These are phyloP conservation scores for Pezicula neosporulosa DNA, from an alignment of 2,329 filamentous ascomycete genomes.

Conservation along the genomic window DNA sequence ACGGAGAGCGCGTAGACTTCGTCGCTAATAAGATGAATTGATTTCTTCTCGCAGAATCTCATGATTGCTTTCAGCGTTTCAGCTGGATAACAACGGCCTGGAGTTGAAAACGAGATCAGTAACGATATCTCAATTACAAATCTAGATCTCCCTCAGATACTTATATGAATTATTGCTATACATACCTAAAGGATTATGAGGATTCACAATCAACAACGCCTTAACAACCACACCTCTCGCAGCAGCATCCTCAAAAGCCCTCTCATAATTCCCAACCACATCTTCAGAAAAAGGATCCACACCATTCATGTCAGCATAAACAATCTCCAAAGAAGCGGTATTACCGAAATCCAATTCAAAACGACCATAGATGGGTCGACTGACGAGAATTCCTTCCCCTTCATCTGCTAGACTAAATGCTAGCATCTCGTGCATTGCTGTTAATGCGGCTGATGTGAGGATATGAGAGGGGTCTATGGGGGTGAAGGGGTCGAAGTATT, in stretches of 20 bases:
- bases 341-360: constrained; percentile 46
- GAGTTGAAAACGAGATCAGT: constrained; percentile 33
- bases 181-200: constrained; percentile 30
- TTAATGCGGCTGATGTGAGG: constrained; percentile 37
- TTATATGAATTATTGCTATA: constrained; percentile 8
- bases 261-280: constrained; percentile 33
- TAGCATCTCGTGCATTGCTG: constrained; percentile 38
- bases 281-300: constrained; percentile 34
- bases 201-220: constrained; percentile 36
- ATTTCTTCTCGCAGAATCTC: constrained; percentile 37
- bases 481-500: constrained; percentile 32
- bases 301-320: constrained; percentile 31
- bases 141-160: too few relatives aligned
- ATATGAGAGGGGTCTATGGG: constrained; percentile 34
- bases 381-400: constrained; percentile 42
- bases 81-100: constrained; percentile 16
- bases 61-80: constrained; percentile 27
- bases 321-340: constrained; percentile 33
- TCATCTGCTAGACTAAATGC: constrained; percentile 37
- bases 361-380: constrained; percentile 42
- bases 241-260: constrained; percentile 29
- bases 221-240: constrained; percentile 30
- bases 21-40: constrained; percentile 44
- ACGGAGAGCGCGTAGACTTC: constrained; percentile 47
- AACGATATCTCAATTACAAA: too few relatives aligned